Percentiles rank a stretch among this genome's conserved stretches.
Conservation (phyloP, 345 rosid genomes). For the Murraya paniculata region DNA sequence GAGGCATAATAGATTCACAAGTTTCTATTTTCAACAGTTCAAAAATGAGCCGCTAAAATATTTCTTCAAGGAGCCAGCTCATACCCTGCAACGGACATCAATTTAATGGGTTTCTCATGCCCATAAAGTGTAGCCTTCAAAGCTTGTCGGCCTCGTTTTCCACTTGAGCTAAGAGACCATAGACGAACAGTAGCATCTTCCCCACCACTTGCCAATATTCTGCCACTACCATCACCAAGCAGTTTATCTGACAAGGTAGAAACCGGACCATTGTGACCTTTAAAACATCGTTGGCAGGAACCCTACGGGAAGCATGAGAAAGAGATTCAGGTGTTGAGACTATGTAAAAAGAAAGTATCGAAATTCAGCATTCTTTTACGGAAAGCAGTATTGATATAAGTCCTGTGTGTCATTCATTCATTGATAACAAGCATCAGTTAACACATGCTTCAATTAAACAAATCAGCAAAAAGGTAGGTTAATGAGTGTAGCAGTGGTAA, state of each 20-base stretch:
- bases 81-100: slow-evolving; percentile 66
- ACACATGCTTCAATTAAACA: not conserved
- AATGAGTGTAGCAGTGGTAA: not conserved
- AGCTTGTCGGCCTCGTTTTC: slow-evolving; percentile 56
- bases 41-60: slow-evolving; percentile 12
- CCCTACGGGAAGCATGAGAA: slow-evolving; percentile 34
- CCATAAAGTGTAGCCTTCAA: slow-evolving; percentile 60
- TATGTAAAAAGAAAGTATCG: not conserved
- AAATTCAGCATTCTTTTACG: not conserved
- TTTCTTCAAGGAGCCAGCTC: slow-evolving; percentile 14
- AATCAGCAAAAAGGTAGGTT: not conserved
- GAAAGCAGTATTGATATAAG: not conserved
- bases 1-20: not conserved
- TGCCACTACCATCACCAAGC: slow-evolving; percentile 43
- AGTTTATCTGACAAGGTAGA: slow-evolving; percentile 56
- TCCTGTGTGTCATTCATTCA: not conserved
- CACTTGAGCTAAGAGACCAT: slow-evolving; percentile 61
- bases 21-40: not conserved
- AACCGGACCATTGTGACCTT: slow-evolving; percentile 61
- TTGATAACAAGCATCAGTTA: not conserved
- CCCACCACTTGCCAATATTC: slow-evolving; percentile 66
- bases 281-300: slow-evolving; percentile 50
- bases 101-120: slow-evolving; percentile 55
- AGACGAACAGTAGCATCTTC: slow-evolving; percentile 69
- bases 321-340: not conserved